A percentile compares a stretch with the other conserved stretches of the same genome.
phyloP scores from a whole-genome alignment of 805 yeast species.

The Candida sonorensis region DNA sequence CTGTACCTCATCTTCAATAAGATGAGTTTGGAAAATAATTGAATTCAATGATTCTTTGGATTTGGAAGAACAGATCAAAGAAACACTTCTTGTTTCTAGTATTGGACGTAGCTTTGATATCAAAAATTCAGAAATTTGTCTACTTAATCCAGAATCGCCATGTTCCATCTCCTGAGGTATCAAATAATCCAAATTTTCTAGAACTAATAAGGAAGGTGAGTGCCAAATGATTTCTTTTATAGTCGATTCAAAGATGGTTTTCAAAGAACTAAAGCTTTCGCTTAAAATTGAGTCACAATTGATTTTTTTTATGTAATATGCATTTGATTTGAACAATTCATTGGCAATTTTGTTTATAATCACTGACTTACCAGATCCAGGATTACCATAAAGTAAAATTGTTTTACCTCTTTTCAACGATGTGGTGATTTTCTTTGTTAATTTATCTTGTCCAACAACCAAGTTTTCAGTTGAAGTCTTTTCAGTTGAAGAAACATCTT shows the following conservation, averaged over 20 bases:
- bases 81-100: constrained; percentile 40
- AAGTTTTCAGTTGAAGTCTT: not conserved
- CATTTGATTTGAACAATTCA: constrained; percentile 30
- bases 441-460: constrained; percentile 53
- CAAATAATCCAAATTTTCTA: constrained; percentile 74
- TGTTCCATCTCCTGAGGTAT: constrained; percentile 57
- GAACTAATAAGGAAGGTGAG: constrained; percentile 63
- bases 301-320: constrained; percentile 42
- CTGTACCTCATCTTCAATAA: constrained; percentile 55
- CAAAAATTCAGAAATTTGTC: constrained; percentile 60
- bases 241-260: constrained; percentile 41
- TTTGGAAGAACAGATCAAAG: constrained; percentile 55
- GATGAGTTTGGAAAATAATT: constrained; percentile 56
- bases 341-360: constrained; percentile 37
- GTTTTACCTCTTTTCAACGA: constrained; percentile 40
- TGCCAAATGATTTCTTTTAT: constrained; percentile 51
- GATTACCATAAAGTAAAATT: constrained; percentile 58
- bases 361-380: constrained; percentile 79
- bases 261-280: constrained; percentile 44
- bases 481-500: no score
- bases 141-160: constrained; percentile 52
- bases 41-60: constrained; percentile 62
- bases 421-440: constrained; percentile 33
- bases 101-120: constrained; percentile 36
- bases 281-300: constrained; percentile 50